Percentiles rank a stretch among this genome's conserved stretches.
These are phyloP conservation scores for Globisporangium acanthophoron DNA, from an alignment of 352 stramenopile species.

Conservation along the genomic window DNA sequence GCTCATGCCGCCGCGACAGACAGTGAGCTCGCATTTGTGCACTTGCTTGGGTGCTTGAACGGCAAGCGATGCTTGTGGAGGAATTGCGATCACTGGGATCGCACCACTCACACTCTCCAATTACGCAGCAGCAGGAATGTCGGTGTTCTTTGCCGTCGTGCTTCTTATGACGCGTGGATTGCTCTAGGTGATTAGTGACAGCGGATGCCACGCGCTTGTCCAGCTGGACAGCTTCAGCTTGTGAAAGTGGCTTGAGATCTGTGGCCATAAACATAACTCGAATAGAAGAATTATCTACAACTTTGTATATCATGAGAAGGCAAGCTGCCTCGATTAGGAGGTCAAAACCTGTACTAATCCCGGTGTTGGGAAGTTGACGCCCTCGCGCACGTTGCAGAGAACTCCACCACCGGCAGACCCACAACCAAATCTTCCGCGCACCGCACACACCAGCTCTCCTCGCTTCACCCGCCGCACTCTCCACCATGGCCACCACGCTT, in stretches of 20 bases:
- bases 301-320: background rate
- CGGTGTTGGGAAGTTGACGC: background rate
- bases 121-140: too few species aligned
- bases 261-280: background rate
- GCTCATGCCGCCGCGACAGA: too few species aligned
- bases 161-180: background rate
- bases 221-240: too few species aligned
- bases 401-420: background rate
- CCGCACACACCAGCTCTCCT: background rate
- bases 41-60: too few species aligned
- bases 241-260: background rate
- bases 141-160: too few species aligned
- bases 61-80: too few species aligned
- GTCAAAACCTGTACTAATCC: background rate
- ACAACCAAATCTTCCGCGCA: background rate
- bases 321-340: background rate
- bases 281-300: background rate
- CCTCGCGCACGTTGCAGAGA: too few species aligned
- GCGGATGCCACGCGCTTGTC: too few species aligned
- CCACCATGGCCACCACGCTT: slow-evolving; percentile 24
- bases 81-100: too few species aligned
- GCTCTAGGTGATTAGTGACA: too few species aligned
- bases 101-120: too few species aligned
- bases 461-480: background rate
- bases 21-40: too few species aligned